Evolutionary conservation across 176 grass and related monocot genomes (phyloP).

Genomic region (Lolium rigidum): DNA sequence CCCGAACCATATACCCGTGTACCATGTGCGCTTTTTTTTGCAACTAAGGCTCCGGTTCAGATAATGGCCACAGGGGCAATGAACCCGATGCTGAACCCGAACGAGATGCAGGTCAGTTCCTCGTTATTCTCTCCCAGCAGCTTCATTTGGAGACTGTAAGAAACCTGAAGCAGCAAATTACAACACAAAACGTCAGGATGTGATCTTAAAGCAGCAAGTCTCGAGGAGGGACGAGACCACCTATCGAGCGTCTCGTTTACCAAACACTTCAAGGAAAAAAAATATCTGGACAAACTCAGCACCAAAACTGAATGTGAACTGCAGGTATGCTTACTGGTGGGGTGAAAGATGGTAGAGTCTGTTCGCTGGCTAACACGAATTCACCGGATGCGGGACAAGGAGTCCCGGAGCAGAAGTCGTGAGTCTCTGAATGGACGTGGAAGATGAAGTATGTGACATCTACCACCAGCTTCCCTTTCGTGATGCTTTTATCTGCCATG

Average conservation of each 20-base stretch:
- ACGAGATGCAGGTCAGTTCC: conserved; percentile 75
- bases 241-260: neutral
- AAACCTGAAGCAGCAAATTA: conserved; percentile 55
- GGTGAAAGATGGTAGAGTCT: conserved; percentile 55
- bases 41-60: neutral
- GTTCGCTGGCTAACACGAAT: conserved; percentile 49
- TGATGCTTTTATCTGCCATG: conserved; percentile 62
- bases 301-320: neutral
- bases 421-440: conserved; percentile 69
- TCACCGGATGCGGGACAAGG: conserved; percentile 63
- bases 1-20: neutral
- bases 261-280: neutral
- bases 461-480: conserved; percentile 62
- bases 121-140: conserved; percentile 48
- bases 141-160: conserved; percentile 83
- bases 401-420: conserved; percentile 72
- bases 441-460: conserved; percentile 75
- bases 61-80: conserved; percentile 13
- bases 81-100: conserved; percentile 80
- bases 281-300: neutral
- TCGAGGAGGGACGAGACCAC: neutral
- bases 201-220: neutral
- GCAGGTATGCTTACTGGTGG: conserved; percentile 59
- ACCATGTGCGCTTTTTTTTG: neutral
- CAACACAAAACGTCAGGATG: conserved; percentile 13